phyloP scores from a whole-genome alignment of 192 early-diverging fungal genomes.

The Coemansia sp. region DNA sequence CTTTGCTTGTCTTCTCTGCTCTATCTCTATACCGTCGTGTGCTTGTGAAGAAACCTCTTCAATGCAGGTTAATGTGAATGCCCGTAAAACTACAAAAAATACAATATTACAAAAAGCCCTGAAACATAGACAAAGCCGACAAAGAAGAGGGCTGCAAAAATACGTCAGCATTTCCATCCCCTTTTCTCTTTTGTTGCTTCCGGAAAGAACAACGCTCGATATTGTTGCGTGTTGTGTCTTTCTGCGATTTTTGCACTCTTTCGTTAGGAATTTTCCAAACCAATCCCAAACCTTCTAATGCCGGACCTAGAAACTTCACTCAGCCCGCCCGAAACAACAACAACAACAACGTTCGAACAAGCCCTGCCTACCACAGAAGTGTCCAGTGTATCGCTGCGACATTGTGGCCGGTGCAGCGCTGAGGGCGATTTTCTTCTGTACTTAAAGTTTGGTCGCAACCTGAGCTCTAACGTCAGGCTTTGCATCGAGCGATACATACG shows the following conservation, averaged over 20 bases:
- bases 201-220: not conserved
- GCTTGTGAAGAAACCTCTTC: slow-evolving; percentile 5
- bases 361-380: not conserved
- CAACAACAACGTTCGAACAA: not conserved
- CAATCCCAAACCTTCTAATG: too few species aligned
- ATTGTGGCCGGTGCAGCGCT: slow-evolving; percentile 14
- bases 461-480: slow-evolving; percentile 8
- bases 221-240: not conserved
- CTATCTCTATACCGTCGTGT: not conserved
- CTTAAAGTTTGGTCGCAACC: slow-evolving; percentile 28
- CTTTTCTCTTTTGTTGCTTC: too few species aligned
- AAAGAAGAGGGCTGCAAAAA: not conserved
- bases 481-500: slow-evolving; percentile 32
- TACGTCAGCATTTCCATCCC: not conserved
- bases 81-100: slow-evolving; percentile 3
- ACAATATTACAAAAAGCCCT: slow-evolving; percentile 7
- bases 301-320: not conserved
- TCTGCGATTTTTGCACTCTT: not conserved
- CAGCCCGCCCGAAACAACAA: not conserved
- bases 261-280: too few species aligned
- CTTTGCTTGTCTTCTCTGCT: too few species aligned
- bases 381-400: not conserved
- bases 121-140: not conserved
- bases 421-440: slow-evolving; percentile 28
- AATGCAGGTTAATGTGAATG: too few species aligned